Conservation (phyloP, 2,329 filamentous ascomycete genomes). For the Fusarium coffeatum region DNA sequence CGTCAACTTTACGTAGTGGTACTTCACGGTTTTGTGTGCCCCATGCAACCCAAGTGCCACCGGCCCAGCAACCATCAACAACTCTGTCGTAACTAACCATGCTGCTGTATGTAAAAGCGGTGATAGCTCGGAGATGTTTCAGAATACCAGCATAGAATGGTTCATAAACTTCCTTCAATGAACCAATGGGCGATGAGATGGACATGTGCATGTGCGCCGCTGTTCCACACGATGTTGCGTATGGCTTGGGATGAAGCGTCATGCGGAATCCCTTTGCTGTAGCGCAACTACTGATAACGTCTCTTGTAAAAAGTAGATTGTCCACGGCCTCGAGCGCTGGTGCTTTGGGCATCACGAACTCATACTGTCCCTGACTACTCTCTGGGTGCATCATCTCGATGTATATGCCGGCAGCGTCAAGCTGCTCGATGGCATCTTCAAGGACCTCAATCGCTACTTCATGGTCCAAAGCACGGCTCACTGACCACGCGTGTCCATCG, state of each 20-base stretch:
- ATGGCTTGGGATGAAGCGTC: conserved; percentile 80
- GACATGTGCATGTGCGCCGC: conserved; percentile 79
- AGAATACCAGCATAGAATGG: conserved; percentile 80
- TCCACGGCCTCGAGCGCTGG: conserved; percentile 77
- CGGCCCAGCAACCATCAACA: conserved; percentile 77
- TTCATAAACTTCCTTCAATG: conserved; percentile 62
- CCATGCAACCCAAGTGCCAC: conserved; percentile 83
- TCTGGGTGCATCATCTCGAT: conserved; percentile 82
- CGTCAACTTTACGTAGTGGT: conserved; percentile 74
- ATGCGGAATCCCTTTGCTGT: conserved; percentile 71
- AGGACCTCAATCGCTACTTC: conserved; percentile 67
- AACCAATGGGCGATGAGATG: conserved; percentile 61
- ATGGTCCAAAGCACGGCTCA: conserved; percentile 71
- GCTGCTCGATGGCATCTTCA: conserved; percentile 71
- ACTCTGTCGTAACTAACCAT: conserved; percentile 76
- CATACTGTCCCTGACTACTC: conserved; percentile 78
- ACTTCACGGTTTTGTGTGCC: conserved; percentile 84
- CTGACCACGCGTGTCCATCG: conserved; percentile 77
- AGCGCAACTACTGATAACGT: conserved; percentile 74
- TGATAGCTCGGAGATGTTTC: conserved; percentile 71
- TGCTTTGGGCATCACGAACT: conserved; percentile 75
- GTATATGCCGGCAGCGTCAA: conserved; percentile 71
- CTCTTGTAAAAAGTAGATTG: conserved; percentile 74
- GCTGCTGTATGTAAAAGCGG: conserved; percentile 75
- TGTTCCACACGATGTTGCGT: conserved; percentile 67